A percentile compares a stretch with the other conserved stretches of the same genome.
Evolutionary conservation across 164 flowering plant genomes (phyloP).

Genomic region (Magnolia kwangsiensis): DNA sequence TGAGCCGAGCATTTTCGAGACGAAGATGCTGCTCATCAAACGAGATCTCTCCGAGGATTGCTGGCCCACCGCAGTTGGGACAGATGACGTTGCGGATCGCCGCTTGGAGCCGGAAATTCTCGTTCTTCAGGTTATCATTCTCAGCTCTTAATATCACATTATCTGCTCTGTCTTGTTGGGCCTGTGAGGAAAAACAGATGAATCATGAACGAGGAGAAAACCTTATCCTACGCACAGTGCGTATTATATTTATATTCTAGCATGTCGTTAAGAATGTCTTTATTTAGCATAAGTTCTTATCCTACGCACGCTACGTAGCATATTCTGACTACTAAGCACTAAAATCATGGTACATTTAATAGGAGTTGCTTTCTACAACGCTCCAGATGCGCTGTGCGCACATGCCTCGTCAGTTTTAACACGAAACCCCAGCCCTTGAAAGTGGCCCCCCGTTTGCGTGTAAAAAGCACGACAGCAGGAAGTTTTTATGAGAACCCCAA

Average conservation of each 20-base stretch:
- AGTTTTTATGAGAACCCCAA: neutral
- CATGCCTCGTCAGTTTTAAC: neutral
- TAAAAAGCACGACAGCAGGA: neutral
- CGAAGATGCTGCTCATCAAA: slow-evolving; percentile 84
- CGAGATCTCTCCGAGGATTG: slow-evolving; percentile 59
- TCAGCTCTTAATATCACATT: slow-evolving; percentile 70
- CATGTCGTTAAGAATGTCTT: too few species aligned
- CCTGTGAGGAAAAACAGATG: slow-evolving; percentile 24
- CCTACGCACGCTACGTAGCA: too few species aligned
- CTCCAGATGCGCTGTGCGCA: neutral
- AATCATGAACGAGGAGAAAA: neutral
- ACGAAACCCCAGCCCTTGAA: neutral
- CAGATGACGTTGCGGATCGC: slow-evolving; percentile 61
- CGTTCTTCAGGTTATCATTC: slow-evolving; percentile 69
- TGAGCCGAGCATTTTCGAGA: slow-evolving; percentile 81
- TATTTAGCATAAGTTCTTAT: too few species aligned
- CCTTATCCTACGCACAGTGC: neutral
- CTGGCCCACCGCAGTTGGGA: slow-evolving; percentile 81
- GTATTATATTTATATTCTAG: too few species aligned
- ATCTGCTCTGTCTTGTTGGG: slow-evolving; percentile 84
- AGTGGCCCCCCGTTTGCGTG: neutral
- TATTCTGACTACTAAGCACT: too few species aligned
- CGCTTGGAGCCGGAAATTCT: slow-evolving; percentile 68
- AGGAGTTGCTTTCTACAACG: neutral
- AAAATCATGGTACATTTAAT: too few species aligned